phyloP scores from a whole-genome alignment of 2,329 filamentous ascomycete genomes.

The Herpotrichia juniperi region DNA sequence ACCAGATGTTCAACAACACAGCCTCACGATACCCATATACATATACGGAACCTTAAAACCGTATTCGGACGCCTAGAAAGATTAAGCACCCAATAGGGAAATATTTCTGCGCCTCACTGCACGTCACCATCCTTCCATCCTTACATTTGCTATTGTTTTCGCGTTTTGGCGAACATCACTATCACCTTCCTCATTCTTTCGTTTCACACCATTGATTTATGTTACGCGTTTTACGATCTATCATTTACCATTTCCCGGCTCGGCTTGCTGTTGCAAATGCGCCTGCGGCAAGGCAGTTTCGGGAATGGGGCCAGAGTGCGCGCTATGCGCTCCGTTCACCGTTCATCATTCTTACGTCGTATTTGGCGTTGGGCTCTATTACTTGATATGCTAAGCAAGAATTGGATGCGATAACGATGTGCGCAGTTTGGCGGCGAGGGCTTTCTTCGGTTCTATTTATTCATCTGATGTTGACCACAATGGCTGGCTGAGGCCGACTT shows the following conservation, averaged over 20 bases:
- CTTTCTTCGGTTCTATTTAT: neutral
- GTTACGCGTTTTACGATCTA: neutral
- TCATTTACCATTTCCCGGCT: neutral
- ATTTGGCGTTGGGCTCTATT: no score
- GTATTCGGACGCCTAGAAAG: no score
- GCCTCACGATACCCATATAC: neutral
- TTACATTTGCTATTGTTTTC: neutral
- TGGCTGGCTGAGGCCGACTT: no score
- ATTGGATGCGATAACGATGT: neutral
- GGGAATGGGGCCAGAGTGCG: neutral
- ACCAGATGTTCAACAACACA: no score
- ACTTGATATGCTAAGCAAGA: neutral
- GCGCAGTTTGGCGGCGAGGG: neutral
- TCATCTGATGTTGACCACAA: no score
- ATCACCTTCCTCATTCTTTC: neutral
- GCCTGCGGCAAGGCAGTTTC: conserved; percentile 18
- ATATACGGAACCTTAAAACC: neutral
- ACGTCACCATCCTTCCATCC: no score
- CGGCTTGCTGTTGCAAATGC: neutral
- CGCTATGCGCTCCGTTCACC: neutral
- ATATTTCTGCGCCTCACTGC: no score
- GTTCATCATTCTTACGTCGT: no score
- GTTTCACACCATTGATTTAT: neutral
- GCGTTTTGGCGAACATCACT: neutral
- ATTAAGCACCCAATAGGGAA: no score